These are phyloP conservation scores for Penicillium sp. DNA, from an alignment of 2,329 filamentous ascomycete species.

Conservation along the genomic window DNA sequence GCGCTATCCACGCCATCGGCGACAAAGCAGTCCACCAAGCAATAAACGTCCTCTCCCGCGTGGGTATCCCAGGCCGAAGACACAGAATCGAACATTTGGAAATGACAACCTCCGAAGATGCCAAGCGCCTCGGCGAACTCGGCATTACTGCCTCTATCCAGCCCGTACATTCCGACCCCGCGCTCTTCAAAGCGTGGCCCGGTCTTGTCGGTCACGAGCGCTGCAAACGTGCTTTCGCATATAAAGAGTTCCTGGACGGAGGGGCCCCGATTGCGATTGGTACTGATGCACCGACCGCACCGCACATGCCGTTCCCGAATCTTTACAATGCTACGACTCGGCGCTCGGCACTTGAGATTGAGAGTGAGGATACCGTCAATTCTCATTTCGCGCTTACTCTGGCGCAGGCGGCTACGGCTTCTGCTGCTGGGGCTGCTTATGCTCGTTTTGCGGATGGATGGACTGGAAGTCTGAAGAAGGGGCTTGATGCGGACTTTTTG, in stretches of 20 bases:
- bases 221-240: conserved; percentile 52
- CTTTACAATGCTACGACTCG: conserved; percentile 53
- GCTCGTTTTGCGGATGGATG: conserved; percentile 48
- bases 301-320: conserved; percentile 48
- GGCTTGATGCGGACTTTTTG: conserved; percentile 48
- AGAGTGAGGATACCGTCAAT: conserved; percentile 44
- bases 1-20: conserved; percentile 55
- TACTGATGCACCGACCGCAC: conserved; percentile 52
- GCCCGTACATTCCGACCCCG: conserved; percentile 44
- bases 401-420: conserved; percentile 45
- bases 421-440: conserved; percentile 49
- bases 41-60: conserved; percentile 47
- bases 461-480: conserved; percentile 42
- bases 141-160: conserved; percentile 48
- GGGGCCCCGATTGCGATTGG: conserved; percentile 51
- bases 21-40: conserved; percentile 49
- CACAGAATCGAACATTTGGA: conserved; percentile 57
- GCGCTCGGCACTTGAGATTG: conserved; percentile 45
- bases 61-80: conserved; percentile 42
- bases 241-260: conserved; percentile 51
- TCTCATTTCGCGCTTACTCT: conserved; percentile 46
- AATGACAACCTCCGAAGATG: conserved; percentile 50
- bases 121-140: conserved; percentile 47
- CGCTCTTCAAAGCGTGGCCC: conserved; percentile 52
- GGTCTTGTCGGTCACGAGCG: conserved; percentile 47